A percentile compares a stretch with the other conserved stretches of the same genome.
Evolutionary conservation across 495 filamentous ascomycete genomes (phyloP).

Genomic region (Alectoria sarmentosa): DNA sequence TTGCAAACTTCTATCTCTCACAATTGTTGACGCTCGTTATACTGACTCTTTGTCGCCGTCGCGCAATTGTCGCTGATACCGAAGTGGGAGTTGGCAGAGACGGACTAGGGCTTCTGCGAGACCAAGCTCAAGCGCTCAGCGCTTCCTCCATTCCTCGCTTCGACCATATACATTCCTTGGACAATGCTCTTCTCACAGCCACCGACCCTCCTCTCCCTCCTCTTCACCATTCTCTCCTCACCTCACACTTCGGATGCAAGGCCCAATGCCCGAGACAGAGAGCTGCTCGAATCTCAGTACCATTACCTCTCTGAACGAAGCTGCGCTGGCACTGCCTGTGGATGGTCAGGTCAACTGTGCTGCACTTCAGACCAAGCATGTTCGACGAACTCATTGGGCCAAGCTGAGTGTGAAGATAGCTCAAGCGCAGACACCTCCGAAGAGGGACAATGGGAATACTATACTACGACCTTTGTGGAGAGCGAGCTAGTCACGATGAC

Average conservation of each 20-base stretch:
- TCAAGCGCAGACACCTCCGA: conserved; percentile 23
- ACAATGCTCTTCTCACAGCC: conserved; percentile 26
- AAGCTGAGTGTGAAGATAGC: conserved; percentile 45
- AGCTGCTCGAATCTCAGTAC: conserved; percentile 29
- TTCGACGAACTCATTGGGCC: conserved; percentile 48
- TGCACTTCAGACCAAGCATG: conserved; percentile 55
- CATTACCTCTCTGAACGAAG: conserved; percentile 40
- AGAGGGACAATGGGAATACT: conserved; percentile 48
- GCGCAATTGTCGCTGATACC: conserved; percentile 9
- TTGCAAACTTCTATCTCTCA: conserved; percentile 2
- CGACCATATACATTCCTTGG: conserved; percentile 14
- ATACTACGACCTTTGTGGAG: conserved; percentile 64
- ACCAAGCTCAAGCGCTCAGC: not conserved
- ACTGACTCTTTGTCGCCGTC: conserved; percentile 12
- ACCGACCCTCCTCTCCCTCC: conserved; percentile 28
- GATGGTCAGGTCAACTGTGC: conserved; percentile 59
- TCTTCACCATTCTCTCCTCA: conserved; percentile 31
- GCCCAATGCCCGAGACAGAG: conserved; percentile 23
- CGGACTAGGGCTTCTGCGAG: not conserved
- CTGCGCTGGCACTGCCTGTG: conserved; percentile 59
- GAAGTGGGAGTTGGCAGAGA: not conserved
- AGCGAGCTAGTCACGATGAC: conserved; percentile 61
- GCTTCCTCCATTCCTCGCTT: conserved; percentile 10
- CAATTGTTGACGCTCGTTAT: conserved; percentile 13
- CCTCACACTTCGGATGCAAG: conserved; percentile 29